These are phyloP conservation scores for Penicillium sp. DNA, from an alignment of 2,329 filamentous ascomycete species.

Conservation along the genomic window DNA sequence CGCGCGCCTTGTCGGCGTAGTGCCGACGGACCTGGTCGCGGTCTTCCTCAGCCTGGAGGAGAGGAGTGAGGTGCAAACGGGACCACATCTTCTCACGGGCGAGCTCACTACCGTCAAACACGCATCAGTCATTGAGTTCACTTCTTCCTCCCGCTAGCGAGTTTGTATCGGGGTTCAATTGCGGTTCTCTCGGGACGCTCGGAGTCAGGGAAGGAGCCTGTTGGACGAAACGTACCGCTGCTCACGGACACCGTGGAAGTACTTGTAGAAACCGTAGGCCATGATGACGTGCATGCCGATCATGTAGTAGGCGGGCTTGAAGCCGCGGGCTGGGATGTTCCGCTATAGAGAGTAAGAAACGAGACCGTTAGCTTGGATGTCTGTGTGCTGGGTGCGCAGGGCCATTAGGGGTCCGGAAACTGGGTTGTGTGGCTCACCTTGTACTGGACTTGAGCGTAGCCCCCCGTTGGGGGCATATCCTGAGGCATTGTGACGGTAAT, in stretches of 20 bases:
- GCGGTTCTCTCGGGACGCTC: slow-evolving; percentile 9
- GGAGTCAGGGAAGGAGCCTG: slow-evolving; percentile 5
- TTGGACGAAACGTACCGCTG: slow-evolving; percentile 67
- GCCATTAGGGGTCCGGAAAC: not conserved
- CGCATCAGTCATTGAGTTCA: not conserved
- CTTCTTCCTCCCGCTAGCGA: not conserved
- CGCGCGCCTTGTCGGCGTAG: slow-evolving; percentile 80
- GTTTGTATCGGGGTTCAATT: slow-evolving; percentile 7
- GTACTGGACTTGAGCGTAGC: slow-evolving; percentile 96
- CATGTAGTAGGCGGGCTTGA: slow-evolving; percentile 78
- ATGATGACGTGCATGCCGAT: slow-evolving; percentile 73
- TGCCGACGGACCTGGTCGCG: slow-evolving; percentile 87
- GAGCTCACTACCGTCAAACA: slow-evolving; percentile 66
- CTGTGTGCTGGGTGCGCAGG: slow-evolving; percentile 1
- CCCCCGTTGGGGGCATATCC: slow-evolving; percentile 93
- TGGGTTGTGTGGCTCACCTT: slow-evolving; percentile 61
- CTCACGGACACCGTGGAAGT: slow-evolving; percentile 79
- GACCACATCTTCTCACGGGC: slow-evolving; percentile 98
- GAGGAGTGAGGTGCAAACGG: slow-evolving; percentile 87
- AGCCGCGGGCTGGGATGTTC: slow-evolving; percentile 87
- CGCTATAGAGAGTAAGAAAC: slow-evolving; percentile 53
- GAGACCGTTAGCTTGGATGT: slow-evolving; percentile 7
- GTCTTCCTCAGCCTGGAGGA: slow-evolving; percentile 95
- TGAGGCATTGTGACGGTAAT: slow-evolving; percentile 70
- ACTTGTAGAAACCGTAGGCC: slow-evolving; percentile 86